phyloP scores from a whole-genome alignment of 2,329 filamentous ascomycete genomes.

The Cladophialophora carrionii region DNA sequence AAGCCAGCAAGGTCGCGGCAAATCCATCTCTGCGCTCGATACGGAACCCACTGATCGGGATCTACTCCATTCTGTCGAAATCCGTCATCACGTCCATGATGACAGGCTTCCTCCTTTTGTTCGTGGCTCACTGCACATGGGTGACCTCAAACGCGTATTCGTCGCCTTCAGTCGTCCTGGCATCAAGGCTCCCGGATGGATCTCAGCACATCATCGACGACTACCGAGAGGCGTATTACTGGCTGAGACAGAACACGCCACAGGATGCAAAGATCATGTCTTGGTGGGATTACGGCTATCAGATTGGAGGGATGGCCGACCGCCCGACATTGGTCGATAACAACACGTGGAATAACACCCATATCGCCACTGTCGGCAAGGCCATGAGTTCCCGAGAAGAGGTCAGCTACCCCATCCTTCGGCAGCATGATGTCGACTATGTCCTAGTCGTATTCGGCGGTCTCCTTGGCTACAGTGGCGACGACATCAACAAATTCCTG shows the following conservation, averaged over 20 bases:
- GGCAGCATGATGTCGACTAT: constrained; percentile 97
- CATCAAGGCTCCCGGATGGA: constrained; percentile 88
- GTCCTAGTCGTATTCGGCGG: constrained; percentile 97
- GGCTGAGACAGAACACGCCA: constrained; percentile 95
- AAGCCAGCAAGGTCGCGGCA: constrained; percentile 60
- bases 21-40: constrained; percentile 68
- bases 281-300: constrained; percentile 99
- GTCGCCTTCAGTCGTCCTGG: constrained; percentile 93
- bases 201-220: constrained; percentile 99
- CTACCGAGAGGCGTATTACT: constrained; percentile 99
- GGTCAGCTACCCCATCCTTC: constrained; percentile 97
- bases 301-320: constrained; percentile 99
- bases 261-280: constrained; percentile 98
- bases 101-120: constrained; percentile 81
- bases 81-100: constrained; percentile 71
- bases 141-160: constrained; percentile 99
- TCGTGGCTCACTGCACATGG: constrained; percentile 98
- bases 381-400: constrained; percentile 98
- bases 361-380: constrained; percentile 98
- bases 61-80: constrained; percentile 82
- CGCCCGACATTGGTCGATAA: constrained; percentile 96
- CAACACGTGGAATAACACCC: constrained; percentile 99
- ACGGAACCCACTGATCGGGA: constrained; percentile 74
- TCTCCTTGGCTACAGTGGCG: constrained; percentile 93
- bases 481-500: constrained; percentile 99